Base-by-base conservation (phyloP, 2,329 filamentous ascomycete genomes). In the Drechmeria coniospora region DNA sequence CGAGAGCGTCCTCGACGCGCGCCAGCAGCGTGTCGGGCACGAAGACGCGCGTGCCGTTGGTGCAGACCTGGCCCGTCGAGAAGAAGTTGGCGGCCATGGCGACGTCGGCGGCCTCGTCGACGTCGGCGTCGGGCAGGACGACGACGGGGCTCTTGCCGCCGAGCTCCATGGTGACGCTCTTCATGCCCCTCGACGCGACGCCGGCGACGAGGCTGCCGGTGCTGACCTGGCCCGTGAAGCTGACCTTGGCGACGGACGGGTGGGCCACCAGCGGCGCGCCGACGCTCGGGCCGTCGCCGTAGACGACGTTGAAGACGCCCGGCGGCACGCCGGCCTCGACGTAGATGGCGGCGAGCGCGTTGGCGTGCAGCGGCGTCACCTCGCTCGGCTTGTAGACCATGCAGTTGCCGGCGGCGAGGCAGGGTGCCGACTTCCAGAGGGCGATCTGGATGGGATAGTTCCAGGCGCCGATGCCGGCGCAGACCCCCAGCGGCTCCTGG, bases 71-170 rank as follows among this genome's bases (percentile, higher is more conserved):
- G 17, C 84, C 84, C 0, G 79, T 80, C 39, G 78, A 84, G 63
- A 80, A 92, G 58, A 92, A 92, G 53, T 92, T 92, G 42, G 83
- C 84, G 63, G 92, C 82, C 78, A 92, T 86, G 36, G 82, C 83
- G 17, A 81, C 79, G 44, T 92, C 77, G 19, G 82, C 84, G n/a
- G 84, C 84, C 42, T 72, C 70, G 25, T 81, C 74, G 13, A 87
- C 52, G 28, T 82, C 71, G 11, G 79, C 79, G 44, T 92, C 83
- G 1, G 80, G 79, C 1, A 92, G 69, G 25, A 93, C 64, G 27
- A 93, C 61, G 23, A 83, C 61, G 1, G 83, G 80, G 34, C 76
- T 83, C 57, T 92, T 92, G 27, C 84, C 84, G 30, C 84, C 84
- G 0, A 92, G 66, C 55, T 93, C 84, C 79, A 92, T 86, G 13